Evolutionary conservation across 352 stramenopile genomes (phyloP).

Genomic region (Phytophthora pisi): DNA sequence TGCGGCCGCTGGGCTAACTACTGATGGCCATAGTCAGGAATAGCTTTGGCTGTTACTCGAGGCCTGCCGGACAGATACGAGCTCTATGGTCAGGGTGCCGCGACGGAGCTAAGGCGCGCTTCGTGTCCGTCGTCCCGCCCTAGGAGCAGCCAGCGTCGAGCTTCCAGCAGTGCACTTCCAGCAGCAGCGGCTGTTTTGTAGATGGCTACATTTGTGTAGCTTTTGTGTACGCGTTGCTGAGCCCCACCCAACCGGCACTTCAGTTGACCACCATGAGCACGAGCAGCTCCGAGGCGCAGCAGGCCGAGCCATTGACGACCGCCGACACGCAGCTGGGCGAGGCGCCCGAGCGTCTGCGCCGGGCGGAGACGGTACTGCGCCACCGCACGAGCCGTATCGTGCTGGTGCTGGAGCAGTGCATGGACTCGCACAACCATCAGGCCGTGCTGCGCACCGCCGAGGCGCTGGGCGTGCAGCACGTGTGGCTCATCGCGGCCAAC

Average conservation of each 20-base stretch:
- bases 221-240: not conserved
- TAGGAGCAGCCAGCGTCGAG: too few relatives aligned
- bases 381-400: conserved; percentile 70
- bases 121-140: too few relatives aligned
- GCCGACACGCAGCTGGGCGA: conserved; percentile 10
- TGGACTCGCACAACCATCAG: conserved; percentile 89
- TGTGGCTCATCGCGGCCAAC: conserved; percentile 83
- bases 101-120: too few relatives aligned
- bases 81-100: too few relatives aligned
- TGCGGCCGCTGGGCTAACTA: conserved; percentile 6
- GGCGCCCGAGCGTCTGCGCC: conserved; percentile 63
- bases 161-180: too few relatives aligned
- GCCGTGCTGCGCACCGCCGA: conserved; percentile 93
- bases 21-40: conserved; percentile 11
- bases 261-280: not conserved
- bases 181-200: not conserved
- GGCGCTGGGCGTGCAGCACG: conserved; percentile 93
- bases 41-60: conserved; percentile 4
- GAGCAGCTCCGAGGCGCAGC: conserved; percentile 1
- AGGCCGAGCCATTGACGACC: not conserved
- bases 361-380: conserved; percentile 70
- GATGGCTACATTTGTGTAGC: not conserved
- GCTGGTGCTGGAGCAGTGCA: conserved; percentile 81
- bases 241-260: not conserved
- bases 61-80: too few relatives aligned